These are phyloP conservation scores for Teratosphaeria viscida DNA, from an alignment of 2,329 filamentous ascomycete species.

Conservation along the genomic window DNA sequence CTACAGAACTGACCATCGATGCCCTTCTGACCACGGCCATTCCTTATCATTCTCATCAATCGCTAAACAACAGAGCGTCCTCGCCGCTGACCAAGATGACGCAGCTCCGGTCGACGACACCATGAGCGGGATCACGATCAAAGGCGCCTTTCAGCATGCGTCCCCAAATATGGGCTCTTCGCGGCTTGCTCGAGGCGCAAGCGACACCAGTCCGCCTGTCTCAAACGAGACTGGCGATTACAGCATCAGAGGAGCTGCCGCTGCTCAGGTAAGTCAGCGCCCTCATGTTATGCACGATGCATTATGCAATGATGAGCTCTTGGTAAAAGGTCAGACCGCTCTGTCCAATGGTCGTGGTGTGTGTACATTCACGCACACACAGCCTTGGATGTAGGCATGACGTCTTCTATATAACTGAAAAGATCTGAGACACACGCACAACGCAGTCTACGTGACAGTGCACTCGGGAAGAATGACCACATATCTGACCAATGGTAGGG, in stretches of 20 bases:
- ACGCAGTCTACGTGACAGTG: not conserved
- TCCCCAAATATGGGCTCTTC: not conserved
- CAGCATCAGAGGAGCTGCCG: not conserved
- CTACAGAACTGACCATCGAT: not conserved
- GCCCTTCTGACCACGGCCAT: not conserved
- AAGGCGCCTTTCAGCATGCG: not conserved
- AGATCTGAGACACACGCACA: slow-evolving; percentile 49
- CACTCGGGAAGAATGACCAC: not conserved
- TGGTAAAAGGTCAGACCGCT: slow-evolving; percentile 58
- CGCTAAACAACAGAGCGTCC: not conserved
- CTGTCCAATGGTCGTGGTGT: slow-evolving; percentile 4
- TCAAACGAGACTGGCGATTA: not conserved
- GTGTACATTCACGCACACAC: slow-evolving; percentile 3
- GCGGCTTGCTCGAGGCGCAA: not conserved
- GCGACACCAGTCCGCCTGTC: not conserved
- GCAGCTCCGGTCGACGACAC: not conserved
- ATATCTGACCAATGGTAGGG: not conserved
- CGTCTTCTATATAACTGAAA: slow-evolving; percentile 51
- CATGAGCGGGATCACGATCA: not conserved
- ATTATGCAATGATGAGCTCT: slow-evolving; percentile 39
- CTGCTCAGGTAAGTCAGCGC: not conserved
- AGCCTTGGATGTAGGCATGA: slow-evolving; percentile 17
- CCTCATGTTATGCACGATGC: not conserved
- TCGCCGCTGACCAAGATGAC: not conserved
- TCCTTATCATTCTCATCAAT: not conserved